Conservation (phyloP, 331 rosid species). For the Pyrus hybrid region DNA sequence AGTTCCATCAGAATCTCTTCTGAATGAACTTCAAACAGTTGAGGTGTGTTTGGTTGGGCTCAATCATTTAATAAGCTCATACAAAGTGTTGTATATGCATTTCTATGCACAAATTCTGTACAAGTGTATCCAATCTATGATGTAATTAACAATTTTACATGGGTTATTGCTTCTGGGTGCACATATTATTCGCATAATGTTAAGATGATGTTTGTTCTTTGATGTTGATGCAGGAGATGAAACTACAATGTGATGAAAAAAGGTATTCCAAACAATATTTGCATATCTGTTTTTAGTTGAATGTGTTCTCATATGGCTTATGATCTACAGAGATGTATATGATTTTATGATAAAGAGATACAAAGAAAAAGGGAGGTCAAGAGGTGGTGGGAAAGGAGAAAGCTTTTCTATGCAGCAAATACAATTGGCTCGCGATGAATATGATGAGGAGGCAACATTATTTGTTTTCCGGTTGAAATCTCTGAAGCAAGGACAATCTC, state of each 20-base stretch:
- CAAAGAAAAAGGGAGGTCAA: conserved; percentile 73
- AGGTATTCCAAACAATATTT: conserved; percentile 37
- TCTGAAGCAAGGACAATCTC: conserved; percentile 91
- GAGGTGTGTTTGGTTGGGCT: conserved; percentile 54
- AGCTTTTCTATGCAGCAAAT: conserved; percentile 65
- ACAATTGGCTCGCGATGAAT: conserved; percentile 80
- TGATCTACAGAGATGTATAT: conserved; percentile 65
- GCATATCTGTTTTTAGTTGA: neutral
- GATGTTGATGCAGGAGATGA: conserved; percentile 85
- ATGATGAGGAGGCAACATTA: conserved; percentile 86
- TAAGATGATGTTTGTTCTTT: conserved; percentile 7
- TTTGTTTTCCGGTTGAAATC: conserved; percentile 95
- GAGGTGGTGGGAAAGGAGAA: conserved; percentile 63
- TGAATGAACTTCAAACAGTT: conserved; percentile 88
- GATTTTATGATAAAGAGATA: conserved; percentile 61
- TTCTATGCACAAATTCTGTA: neutral
- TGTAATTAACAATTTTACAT: neutral
- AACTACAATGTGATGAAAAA: conserved; percentile 89
- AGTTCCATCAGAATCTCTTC: conserved; percentile 87
- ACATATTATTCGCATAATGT: neutral
- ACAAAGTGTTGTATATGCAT: neutral
- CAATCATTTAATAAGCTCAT: neutral
- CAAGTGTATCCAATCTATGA: neutral
- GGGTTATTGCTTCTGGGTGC: conserved; percentile 4
- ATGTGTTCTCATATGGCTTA: conserved; percentile 17